Evolutionary conservation across 768 basidiomycete genomes (phyloP).

Genomic region (Pleurotus sapidus): DNA sequence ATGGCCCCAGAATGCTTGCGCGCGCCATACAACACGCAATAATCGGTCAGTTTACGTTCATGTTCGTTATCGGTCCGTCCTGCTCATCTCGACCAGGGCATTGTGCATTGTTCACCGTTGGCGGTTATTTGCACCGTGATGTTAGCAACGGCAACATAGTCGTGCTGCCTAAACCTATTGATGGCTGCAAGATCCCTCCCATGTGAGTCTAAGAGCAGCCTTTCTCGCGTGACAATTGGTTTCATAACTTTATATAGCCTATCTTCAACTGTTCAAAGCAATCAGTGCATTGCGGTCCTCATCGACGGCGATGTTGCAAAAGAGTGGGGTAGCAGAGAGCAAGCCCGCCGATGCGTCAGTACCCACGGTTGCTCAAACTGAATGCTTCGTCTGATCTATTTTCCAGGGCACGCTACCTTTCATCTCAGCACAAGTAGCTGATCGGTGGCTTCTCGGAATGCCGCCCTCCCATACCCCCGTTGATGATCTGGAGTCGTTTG

Average conservation of each 20-base stretch:
- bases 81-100: neutral
- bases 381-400: neutral
- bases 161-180: neutral
- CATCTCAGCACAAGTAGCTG: neutral
- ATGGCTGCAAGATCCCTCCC: neutral
- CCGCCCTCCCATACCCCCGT: constrained; percentile 5
- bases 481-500: constrained; percentile 11
- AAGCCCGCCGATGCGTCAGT: constrained; percentile 7
- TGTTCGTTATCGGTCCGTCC: neutral
- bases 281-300: constrained; percentile 1
- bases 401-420: constrained; percentile 9
- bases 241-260: neutral
- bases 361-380: neutral
- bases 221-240: neutral
- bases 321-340: neutral
- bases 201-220: neutral
- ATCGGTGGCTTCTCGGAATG: neutral
- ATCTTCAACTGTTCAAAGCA: neutral
- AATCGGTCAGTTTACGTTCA: neutral
- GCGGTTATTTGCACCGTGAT: constrained; percentile 8
- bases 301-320: constrained; percentile 9
- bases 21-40: neutral
- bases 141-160: constrained; percentile 10
- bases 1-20: neutral
- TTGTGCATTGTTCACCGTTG: neutral